Conservation (phyloP, 306 rosid genomes). For the Rosa multiflora region DNA sequence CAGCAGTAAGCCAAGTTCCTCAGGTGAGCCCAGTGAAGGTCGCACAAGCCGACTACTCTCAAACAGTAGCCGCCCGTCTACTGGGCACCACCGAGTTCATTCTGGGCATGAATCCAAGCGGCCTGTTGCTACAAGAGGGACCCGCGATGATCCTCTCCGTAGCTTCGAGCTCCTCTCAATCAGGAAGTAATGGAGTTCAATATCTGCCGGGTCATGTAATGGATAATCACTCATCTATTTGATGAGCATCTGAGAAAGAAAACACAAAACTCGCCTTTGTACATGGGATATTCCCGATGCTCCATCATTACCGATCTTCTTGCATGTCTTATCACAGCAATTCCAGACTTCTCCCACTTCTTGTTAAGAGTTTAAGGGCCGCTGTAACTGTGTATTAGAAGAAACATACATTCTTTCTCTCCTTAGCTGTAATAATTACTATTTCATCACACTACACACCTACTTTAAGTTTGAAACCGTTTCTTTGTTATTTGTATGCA, state of each 20-base stretch:
- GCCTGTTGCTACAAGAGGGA: conserved; percentile 45
- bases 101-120: conserved; percentile 58
- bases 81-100: conserved; percentile 54
- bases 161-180: conserved; percentile 85
- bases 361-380: conserved; percentile 33
- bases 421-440: conserved; percentile 35
- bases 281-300: conserved; percentile 36
- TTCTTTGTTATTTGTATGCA: background rate
- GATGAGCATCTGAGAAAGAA: conserved; percentile 11
- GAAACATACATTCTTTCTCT: conserved; percentile 16
- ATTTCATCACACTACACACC: conserved; percentile 6
- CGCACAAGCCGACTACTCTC: conserved; percentile 58
- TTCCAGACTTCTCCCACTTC: conserved; percentile 21
- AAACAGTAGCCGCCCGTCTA: conserved; percentile 52
- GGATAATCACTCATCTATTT: conserved; percentile 31
- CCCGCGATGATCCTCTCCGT: conserved; percentile 76
- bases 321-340: conserved; percentile 16
- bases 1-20: conserved; percentile 59
- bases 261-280: conserved; percentile 22
- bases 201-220: conserved; percentile 10
- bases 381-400: conserved; percentile 39
- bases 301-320: conserved; percentile 24
- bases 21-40: conserved; percentile 62
- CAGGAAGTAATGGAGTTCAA: conserved; percentile 53
- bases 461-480: conserved; percentile 8